Percentiles rank a stretch among this genome's conserved stretches.
phyloP scores from a whole-genome alignment of 768 basidiomycete species.

The Boletus tylopilopsis region DNA sequence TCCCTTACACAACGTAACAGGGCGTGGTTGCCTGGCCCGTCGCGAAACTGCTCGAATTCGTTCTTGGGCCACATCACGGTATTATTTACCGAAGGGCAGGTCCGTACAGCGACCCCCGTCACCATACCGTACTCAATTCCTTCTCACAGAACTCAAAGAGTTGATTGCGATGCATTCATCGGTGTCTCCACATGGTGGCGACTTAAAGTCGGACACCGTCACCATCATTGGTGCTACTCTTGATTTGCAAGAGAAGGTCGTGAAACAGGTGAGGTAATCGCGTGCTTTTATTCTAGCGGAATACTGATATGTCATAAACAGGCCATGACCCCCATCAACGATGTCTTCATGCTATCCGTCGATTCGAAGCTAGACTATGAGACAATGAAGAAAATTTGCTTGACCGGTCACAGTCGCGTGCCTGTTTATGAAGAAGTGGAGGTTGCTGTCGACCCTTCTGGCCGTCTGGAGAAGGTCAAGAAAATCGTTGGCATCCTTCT shows the following conservation, averaged over 20 bases:
- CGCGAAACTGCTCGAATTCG: slow-evolving; percentile 74
- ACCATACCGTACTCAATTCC: neutral
- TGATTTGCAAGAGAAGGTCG: slow-evolving; percentile 85
- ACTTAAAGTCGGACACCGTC: slow-evolving; percentile 82
- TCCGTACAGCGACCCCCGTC: slow-evolving; percentile 14
- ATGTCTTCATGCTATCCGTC: slow-evolving; percentile 87
- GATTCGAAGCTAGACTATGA: slow-evolving; percentile 80
- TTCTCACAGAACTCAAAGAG: slow-evolving; percentile 69
- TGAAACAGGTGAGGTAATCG: slow-evolving; percentile 46
- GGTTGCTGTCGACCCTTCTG: slow-evolving; percentile 39
- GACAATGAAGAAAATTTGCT: slow-evolving; percentile 68
- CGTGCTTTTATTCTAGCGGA: neutral
- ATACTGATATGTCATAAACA: slow-evolving; percentile 20
- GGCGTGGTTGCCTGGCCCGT: slow-evolving; percentile 81
- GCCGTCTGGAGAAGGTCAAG: slow-evolving; percentile 55
- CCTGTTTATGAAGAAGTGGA: slow-evolving; percentile 81
- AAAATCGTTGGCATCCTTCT: slow-evolving; percentile 84
- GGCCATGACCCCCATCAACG: slow-evolving; percentile 79
- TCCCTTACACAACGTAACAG: slow-evolving; percentile 32
- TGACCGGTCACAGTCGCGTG: slow-evolving; percentile 79
- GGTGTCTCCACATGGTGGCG: slow-evolving; percentile 72
- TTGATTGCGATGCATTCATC: slow-evolving; percentile 85
- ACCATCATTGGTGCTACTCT: slow-evolving; percentile 88
- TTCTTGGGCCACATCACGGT: slow-evolving; percentile 81
- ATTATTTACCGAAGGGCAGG: slow-evolving; percentile 83